These are phyloP conservation scores for Voacanga thouarsii DNA, from an alignment of 257 asterid genomes.

Conservation along the genomic window DNA sequence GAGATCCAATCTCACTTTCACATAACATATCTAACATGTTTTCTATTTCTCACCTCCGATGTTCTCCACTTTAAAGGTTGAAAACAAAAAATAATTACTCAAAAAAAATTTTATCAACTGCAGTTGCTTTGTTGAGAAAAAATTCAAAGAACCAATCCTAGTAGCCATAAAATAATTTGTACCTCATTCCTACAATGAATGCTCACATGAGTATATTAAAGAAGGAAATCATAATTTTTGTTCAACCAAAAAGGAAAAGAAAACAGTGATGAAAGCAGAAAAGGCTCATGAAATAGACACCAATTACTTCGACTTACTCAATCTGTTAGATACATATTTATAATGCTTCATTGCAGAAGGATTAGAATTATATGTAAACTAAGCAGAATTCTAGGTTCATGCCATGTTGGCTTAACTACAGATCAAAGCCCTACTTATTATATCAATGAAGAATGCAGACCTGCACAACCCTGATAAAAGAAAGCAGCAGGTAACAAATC, in stretches of 20 bases:
- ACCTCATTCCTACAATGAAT: neutral
- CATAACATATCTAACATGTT: neutral
- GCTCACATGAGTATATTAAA: neutral
- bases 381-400: neutral
- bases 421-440: neutral
- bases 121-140: neutral
- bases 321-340: neutral
- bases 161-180: neutral
- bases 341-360: neutral
- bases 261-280: neutral
- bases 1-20: neutral
- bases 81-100: neutral
- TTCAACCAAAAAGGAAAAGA: neutral
- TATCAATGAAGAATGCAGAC: neutral
- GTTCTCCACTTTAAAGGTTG: neutral
- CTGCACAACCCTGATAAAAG: neutral
- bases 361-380: neutral
- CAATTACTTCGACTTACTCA: neutral
- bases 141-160: neutral
- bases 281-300: neutral
- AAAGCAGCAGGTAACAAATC: neutral
- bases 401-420: neutral
- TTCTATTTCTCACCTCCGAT: neutral
- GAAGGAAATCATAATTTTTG: neutral
- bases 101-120: neutral